Conservation (phyloP, 495 filamentous ascomycete genomes). For the Achaetomiella virescens region DNA sequence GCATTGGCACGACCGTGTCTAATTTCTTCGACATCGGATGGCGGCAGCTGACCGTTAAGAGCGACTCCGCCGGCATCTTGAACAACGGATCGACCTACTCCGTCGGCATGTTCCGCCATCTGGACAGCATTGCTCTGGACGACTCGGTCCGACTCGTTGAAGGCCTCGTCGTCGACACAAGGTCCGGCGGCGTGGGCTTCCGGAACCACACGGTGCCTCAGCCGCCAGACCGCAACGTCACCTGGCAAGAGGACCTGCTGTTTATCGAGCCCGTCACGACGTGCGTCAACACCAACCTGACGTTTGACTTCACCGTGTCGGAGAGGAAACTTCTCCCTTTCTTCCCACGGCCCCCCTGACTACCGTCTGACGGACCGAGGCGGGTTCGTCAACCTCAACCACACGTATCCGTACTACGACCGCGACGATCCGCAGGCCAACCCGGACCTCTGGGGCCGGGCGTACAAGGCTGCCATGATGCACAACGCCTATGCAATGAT, state of each 20-base stretch:
- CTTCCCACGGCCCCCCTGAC: constrained; percentile 4
- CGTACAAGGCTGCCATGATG: constrained; percentile 41
- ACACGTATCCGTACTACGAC: constrained; percentile 20
- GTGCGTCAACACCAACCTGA: constrained; percentile 43
- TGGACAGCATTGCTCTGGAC: constrained; percentile 29
- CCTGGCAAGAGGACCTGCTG: constrained; percentile 41
- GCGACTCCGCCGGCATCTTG: background rate
- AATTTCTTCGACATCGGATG: constrained; percentile 40
- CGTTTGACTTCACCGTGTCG: constrained; percentile 30
- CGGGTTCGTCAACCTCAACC: constrained; percentile 35
- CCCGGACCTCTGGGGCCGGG: constrained; percentile 27
- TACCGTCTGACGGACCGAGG: constrained; percentile 35
- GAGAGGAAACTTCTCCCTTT: background rate
- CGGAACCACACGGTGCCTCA: constrained; percentile 41
- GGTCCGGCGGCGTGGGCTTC: constrained; percentile 38
- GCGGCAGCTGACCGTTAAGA: constrained; percentile 21
- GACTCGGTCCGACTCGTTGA: constrained; percentile 31
- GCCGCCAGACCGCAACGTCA: constrained; percentile 18
- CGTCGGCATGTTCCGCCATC: constrained; percentile 15
- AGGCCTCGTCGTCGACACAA: constrained; percentile 40
- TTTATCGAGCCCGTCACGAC: constrained; percentile 40
- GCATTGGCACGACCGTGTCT: constrained; percentile 25
- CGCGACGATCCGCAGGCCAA: constrained; percentile 22
- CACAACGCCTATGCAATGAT: constrained; percentile 28
- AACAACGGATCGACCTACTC: constrained; percentile 7